Percentiles rank a stretch among this genome's conserved stretches.
Conservation (phyloP, 495 filamentous ascomycete species). For the Aspergillus cavernicola region DNA sequence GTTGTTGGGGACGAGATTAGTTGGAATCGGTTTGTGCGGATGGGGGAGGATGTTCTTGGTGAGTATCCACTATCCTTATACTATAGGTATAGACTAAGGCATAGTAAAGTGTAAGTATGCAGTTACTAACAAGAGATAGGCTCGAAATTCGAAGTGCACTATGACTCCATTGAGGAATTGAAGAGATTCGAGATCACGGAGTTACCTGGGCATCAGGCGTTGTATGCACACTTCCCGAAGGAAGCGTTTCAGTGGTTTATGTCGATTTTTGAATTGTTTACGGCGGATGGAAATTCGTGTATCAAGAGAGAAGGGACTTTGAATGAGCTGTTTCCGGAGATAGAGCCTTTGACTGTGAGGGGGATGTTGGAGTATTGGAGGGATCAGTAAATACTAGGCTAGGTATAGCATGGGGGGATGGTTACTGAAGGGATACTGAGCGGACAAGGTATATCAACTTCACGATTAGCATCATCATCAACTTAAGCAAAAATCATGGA, state of each 20-base stretch:
- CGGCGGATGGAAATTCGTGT: constrained; percentile 8
- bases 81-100: too few species aligned
- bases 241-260: constrained; percentile 24
- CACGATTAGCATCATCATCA: too few species aligned
- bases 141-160: constrained; percentile 34
- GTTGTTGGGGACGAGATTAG: constrained; percentile 35
- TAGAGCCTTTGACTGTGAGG: constrained; percentile 29
- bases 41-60: constrained; percentile 39
- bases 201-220: constrained; percentile 29
- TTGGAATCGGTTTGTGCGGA: constrained; percentile 31
- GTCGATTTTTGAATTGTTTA: constrained; percentile 25
- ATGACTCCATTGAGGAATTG: constrained; percentile 40
- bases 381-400: too few species aligned
- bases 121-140: constrained; percentile 14
- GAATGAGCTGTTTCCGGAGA: constrained; percentile 35
- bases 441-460: too few species aligned
- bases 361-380: constrained; percentile 22
- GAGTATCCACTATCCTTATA: neutral
- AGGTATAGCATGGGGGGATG: too few species aligned
- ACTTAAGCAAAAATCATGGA: too few species aligned
- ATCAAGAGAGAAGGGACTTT: constrained; percentile 24
- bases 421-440: neutral
- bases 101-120: too few species aligned
- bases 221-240: constrained; percentile 37
- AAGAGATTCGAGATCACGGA: constrained; percentile 35